phyloP scores from a whole-genome alignment of 768 basidiomycete genomes.

The Phaeotremella skinneri region DNA sequence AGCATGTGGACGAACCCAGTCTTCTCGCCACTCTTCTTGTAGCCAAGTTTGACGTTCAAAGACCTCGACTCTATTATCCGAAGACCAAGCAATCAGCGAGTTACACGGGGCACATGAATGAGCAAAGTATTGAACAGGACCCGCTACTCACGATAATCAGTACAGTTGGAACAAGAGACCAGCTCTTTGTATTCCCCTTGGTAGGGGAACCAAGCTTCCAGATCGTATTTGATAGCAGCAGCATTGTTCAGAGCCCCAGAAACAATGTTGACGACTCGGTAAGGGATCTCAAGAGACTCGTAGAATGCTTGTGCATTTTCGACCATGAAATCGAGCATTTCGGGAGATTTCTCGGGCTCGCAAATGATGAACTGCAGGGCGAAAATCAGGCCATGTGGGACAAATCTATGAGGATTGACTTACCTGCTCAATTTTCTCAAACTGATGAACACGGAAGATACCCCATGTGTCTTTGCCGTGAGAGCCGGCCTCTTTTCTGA shows the following conservation, averaged over 20 bases:
- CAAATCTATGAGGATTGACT: conserved; percentile 6
- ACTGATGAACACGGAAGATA: conserved; percentile 99
- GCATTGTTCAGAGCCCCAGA: conserved; percentile 96
- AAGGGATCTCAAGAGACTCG: conserved; percentile 87
- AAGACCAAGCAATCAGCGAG: neutral
- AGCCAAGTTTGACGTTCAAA: conserved; percentile 87
- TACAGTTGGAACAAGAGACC: conserved; percentile 97
- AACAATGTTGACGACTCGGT: conserved; percentile 89
- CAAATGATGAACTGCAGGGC: conserved; percentile 82
- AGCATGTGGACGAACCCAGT: conserved; percentile 99
- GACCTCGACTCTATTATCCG: conserved; percentile 72
- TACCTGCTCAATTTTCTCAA: conserved; percentile 89
- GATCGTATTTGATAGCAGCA: conserved; percentile 92
- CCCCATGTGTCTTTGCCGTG: conserved; percentile 99
- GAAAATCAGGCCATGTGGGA: neutral
- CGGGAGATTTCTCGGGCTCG: conserved; percentile 90
- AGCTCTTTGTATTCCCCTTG: conserved; percentile 95
- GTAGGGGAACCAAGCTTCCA: conserved; percentile 99
- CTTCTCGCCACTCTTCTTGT: conserved; percentile 84
- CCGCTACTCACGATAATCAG: conserved; percentile 84
- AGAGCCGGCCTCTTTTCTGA: conserved; percentile 97
- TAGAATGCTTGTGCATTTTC: conserved; percentile 90
- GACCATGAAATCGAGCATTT: conserved; percentile 88
- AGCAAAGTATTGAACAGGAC: neutral
- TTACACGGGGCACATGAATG: neutral